These are phyloP conservation scores for Neofusicoccum parvum DNA, from an alignment of 2,329 filamentous ascomycete species.

Conservation along the genomic window DNA sequence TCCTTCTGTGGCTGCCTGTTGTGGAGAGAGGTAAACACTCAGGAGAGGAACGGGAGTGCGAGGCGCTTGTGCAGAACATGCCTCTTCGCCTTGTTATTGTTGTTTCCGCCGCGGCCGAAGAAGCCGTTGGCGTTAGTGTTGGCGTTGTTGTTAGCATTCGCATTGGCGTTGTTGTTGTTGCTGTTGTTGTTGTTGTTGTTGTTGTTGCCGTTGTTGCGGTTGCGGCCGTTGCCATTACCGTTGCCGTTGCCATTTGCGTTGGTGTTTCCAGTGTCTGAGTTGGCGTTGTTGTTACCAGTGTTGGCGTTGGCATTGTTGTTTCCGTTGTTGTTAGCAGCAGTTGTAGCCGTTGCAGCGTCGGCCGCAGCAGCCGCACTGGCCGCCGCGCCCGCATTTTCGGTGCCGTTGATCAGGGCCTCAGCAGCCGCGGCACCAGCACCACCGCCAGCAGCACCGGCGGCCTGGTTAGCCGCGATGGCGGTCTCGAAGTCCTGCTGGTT, in stretches of 20 bases:
- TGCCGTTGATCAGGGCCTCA: constrained; percentile 44
- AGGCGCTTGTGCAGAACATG: constrained; percentile 9
- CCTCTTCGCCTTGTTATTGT: constrained; percentile 21
- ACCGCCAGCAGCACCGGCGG: constrained; percentile 40
- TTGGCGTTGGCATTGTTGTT: constrained; percentile 22
- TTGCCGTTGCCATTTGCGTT: constrained; percentile 17
- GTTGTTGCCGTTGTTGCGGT: constrained; percentile 21
- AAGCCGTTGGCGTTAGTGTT: constrained; percentile 5
- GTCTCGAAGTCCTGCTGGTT: constrained; percentile 55
- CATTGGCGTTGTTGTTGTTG: constrained; percentile 20
- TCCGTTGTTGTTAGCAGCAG: constrained; percentile 20
- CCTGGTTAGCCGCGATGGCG: constrained; percentile 51
- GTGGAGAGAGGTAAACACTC: not conserved
- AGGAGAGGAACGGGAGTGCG: constrained; percentile 1
- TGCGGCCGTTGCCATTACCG: constrained; percentile 13
- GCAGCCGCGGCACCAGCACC: constrained; percentile 37
- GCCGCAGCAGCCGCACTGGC: constrained; percentile 24
- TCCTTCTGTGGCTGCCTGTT: not conserved
- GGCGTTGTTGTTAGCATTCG: constrained; percentile 5
- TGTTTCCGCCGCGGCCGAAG: constrained; percentile 11
- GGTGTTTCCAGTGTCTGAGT: constrained; percentile 21
- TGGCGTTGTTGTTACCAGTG: constrained; percentile 21
- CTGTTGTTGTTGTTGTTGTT: constrained; percentile 20
- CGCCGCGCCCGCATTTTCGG: constrained; percentile 29
- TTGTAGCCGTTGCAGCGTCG: constrained; percentile 5